Evolutionary conservation across 805 yeast species (phyloP).

Genomic region (Nakazawaea pomicola): DNA sequence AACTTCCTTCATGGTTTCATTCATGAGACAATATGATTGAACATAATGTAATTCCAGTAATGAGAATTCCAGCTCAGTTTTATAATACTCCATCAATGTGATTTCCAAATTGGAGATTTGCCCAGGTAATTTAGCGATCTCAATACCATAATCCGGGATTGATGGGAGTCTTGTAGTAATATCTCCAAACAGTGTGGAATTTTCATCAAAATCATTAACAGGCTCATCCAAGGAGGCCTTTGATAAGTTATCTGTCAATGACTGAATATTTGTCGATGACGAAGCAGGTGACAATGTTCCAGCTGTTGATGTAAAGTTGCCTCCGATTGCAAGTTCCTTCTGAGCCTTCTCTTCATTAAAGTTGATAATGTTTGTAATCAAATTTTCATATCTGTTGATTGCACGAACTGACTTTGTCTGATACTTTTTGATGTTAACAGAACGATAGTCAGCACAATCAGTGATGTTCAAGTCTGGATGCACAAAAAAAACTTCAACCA

Average conservation of each 20-base stretch:
- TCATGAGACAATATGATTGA: slow-evolving; percentile 5
- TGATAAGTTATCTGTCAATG: slow-evolving; percentile 1
- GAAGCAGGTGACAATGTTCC: no score
- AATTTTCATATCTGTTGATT: slow-evolving; percentile 1
- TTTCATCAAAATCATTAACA: not conserved
- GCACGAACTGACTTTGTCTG: slow-evolving; percentile 3
- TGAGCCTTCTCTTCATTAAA: not conserved
- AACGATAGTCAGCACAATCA: slow-evolving; percentile 3
- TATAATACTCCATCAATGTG: slow-evolving; percentile 5
- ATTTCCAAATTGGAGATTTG: not conserved
- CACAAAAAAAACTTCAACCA: slow-evolving; percentile 11
- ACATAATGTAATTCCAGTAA: slow-evolving; percentile 7
- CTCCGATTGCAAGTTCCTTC: no score
- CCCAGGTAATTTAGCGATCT: not conserved
- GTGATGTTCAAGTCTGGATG: slow-evolving; percentile 11
- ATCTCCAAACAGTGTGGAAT: not conserved
- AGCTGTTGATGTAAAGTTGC: no score
- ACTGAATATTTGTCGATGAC: slow-evolving; percentile 1
- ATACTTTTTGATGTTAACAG: not conserved
- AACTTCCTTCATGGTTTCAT: slow-evolving; percentile 7
- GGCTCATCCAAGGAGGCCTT: not conserved
- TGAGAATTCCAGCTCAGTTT: slow-evolving; percentile 3
- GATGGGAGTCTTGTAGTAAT: not conserved
- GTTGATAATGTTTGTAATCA: slow-evolving; percentile 1
- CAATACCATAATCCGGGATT: slow-evolving; percentile 1